Evolutionary conservation across 352 stramenopile genomes (phyloP).

Genomic region (Globisporangium canariense): DNA sequence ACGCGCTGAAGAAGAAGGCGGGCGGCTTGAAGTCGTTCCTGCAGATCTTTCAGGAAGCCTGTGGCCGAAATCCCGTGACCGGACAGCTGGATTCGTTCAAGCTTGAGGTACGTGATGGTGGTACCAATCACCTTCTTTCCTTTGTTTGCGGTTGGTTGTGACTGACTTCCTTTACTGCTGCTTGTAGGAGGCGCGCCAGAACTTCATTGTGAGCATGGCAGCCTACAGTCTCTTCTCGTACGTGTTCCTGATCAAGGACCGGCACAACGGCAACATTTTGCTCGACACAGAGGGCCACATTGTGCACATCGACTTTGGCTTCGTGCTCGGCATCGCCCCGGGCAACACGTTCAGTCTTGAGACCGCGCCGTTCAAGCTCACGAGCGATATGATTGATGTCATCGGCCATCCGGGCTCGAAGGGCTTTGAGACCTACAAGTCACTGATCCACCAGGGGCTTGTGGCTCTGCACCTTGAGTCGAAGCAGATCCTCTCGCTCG

Average conservation of each 20-base stretch:
- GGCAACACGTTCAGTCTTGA: slow-evolving; percentile 96
- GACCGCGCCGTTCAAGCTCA: slow-evolving; percentile 98
- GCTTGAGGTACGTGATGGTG: slow-evolving; percentile 25
- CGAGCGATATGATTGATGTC: slow-evolving; percentile 95
- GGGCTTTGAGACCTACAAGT: slow-evolving; percentile 90
- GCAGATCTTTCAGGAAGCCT: slow-evolving; percentile 53
- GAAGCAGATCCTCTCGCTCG: slow-evolving; percentile 89
- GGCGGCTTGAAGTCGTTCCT: slow-evolving; percentile 27
- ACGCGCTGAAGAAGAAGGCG: slow-evolving; percentile 93
- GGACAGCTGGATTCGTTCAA: slow-evolving; percentile 36
- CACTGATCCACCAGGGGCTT: slow-evolving; percentile 91
- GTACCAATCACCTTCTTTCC: background rate
- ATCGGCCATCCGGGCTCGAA: slow-evolving; percentile 78
- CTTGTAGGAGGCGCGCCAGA: slow-evolving; percentile 84
- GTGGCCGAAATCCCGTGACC: slow-evolving; percentile 36
- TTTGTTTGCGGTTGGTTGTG: background rate
- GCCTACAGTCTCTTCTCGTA: slow-evolving; percentile 97
- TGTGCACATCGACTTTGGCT: slow-evolving; percentile 99
- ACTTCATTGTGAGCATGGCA: slow-evolving; percentile 94
- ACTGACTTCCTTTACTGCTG: background rate
- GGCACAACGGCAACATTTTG: slow-evolving; percentile 99
- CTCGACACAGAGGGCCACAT: slow-evolving; percentile 93
- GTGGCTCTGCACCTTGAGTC: slow-evolving; percentile 91
- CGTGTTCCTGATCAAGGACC: slow-evolving; percentile 96
- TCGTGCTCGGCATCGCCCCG: slow-evolving; percentile 96